Percentiles rank a stretch among this genome's conserved stretches.
These are phyloP conservation scores for Xylaria longipes DNA, from an alignment of 495 filamentous ascomycete species.

Conservation along the genomic window DNA sequence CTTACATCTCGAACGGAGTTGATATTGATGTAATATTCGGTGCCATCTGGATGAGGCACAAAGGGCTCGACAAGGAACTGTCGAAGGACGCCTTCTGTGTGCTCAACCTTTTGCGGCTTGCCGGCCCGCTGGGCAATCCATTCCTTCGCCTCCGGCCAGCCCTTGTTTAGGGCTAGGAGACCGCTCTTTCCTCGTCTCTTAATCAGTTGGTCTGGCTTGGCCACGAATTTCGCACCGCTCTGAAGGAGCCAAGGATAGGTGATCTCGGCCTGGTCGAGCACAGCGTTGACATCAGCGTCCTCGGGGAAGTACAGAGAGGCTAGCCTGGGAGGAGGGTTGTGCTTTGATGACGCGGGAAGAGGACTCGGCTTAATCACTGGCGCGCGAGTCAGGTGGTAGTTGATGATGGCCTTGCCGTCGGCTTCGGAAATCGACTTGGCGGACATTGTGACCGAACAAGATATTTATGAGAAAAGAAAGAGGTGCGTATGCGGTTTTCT, in stretches of 20 bases:
- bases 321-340: constrained; percentile 91
- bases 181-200: constrained; percentile 99
- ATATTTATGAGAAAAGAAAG: constrained; percentile 23
- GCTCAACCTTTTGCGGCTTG: constrained; percentile 92
- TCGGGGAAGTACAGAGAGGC: constrained; percentile 94
- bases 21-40: constrained; percentile 99
- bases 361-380: constrained; percentile 97
- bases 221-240: constrained; percentile 87
- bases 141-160: constrained; percentile 87
- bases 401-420: constrained; percentile 99
- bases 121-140: constrained; percentile 93
- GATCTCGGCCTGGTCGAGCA: constrained; percentile 94
- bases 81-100: constrained; percentile 83
- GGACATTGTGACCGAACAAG: constrained; percentile 71
- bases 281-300: constrained; percentile 76
- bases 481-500: constrained; percentile 36
- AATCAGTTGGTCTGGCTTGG: constrained; percentile 99
- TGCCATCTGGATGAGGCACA: constrained; percentile 88
- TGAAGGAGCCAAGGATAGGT: constrained; percentile 93
- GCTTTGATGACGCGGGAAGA: constrained; percentile 80
- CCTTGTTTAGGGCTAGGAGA: constrained; percentile 95
- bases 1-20: constrained; percentile 89
- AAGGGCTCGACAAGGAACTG: constrained; percentile 99
- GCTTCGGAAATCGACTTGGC: constrained; percentile 98
- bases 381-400: constrained; percentile 99